Percentiles rank a stretch among this genome's conserved stretches.
Evolutionary conservation across 2,329 filamentous ascomycete genomes (phyloP).

Genomic region (Penicillium decumbens): DNA sequence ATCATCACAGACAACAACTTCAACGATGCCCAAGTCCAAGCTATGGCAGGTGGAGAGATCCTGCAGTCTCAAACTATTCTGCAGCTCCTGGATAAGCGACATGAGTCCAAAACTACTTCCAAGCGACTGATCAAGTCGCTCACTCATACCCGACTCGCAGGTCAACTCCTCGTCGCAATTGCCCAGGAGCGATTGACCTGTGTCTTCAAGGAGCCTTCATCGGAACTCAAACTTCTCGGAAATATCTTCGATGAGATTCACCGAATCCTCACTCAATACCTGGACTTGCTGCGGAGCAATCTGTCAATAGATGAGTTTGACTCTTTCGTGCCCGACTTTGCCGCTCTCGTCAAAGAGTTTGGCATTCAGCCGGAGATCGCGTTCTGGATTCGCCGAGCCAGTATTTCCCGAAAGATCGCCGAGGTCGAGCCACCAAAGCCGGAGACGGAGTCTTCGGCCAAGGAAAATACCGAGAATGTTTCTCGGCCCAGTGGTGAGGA

Average conservation of each 20-base stretch:
- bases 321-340: slow-evolving; percentile 67
- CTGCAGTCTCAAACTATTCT: slow-evolving; percentile 76
- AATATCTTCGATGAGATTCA: slow-evolving; percentile 89
- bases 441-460: slow-evolving; percentile 26
- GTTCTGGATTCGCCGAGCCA: slow-evolving; percentile 75
- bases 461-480: slow-evolving; percentile 20
- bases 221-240: slow-evolving; percentile 82
- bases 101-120: slow-evolving; percentile 68
- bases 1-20: slow-evolving; percentile 83
- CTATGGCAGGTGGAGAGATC: slow-evolving; percentile 79
- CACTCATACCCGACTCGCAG: slow-evolving; percentile 70
- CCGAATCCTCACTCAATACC: slow-evolving; percentile 76
- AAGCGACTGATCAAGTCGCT: slow-evolving; percentile 75
- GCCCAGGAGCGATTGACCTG: slow-evolving; percentile 87
- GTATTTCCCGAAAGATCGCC: slow-evolving; percentile 62
- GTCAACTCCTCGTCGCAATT: slow-evolving; percentile 80
- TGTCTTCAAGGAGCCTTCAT: slow-evolving; percentile 69
- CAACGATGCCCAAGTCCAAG: slow-evolving; percentile 79
- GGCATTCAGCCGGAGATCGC: slow-evolving; percentile 75
- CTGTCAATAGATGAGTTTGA: slow-evolving; percentile 73
- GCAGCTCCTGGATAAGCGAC: slow-evolving; percentile 74
- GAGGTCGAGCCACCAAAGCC: slow-evolving; percentile 36
- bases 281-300: slow-evolving; percentile 81
- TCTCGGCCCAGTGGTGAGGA: slow-evolving; percentile 31
- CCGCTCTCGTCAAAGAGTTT: slow-evolving; percentile 69